Base-by-base conservation (phyloP, 352 stramenopile genomes). In the Phytophthora ohioensis region DNA sequence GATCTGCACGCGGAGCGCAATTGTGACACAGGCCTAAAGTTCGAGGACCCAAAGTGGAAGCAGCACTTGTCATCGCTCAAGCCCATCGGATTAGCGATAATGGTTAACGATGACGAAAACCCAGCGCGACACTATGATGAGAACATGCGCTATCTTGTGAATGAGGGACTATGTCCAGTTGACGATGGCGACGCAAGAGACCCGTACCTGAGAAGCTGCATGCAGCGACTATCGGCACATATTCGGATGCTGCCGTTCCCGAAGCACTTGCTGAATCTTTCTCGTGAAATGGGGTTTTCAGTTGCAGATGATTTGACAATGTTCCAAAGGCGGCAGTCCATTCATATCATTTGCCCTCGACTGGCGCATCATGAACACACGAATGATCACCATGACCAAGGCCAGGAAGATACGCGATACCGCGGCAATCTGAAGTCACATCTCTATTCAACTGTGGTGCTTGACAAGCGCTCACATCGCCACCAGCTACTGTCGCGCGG, bases 11-110 rank as follows among this genome's bases (percentile, higher is more conserved):
- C 84, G 1, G 89, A 96, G 45, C 77, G 81, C 10, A 52, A 87
- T 53, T 92, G 86, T 45, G 78, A 89, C 39, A 96, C 89, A 7
- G 87, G 87, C 21, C 62, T 95, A 21, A 92, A 93, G 69, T 96
- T 96, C 55, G 89, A 96, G 71, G 87, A 96, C 34, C 89, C 89
- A 27, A 93, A 92, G 64, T 96, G 89, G 89, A 82, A 81, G 45
- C 78, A 92, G 31, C 78, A 96, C 58, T 69, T 96, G 15, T 43
- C 86, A 36, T 93, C 82, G 9, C 82, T 96, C 10, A 96, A 96
- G 35, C 87, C 89, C 0, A 81, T 96, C 15, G 89, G 87, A 7
- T 79, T 96, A 12, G 78, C 81, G 3, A 95, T 95, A 31, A 73
- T 96, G 63, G 75, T 95, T 2, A 94, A 94, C 57, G 87, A 96